Base-by-base conservation (phyloP, 441 rosid species). In the Aleurites moluccanus region DNA sequence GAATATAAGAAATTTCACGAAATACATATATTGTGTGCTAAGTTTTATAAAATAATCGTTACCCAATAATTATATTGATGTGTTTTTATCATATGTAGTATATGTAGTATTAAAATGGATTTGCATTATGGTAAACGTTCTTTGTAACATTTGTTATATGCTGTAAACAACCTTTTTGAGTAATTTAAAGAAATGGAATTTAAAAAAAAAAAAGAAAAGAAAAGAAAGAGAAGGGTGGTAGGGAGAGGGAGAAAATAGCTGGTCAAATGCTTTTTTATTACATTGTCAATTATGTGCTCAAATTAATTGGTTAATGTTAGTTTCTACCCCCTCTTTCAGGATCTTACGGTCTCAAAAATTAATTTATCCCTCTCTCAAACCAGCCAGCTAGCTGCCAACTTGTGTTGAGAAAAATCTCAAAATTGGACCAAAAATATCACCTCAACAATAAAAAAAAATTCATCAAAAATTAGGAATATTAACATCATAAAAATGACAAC, bases 211-310 rank as follows among this genome's bases (percentile, higher is more conserved):
- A 1, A 28, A 4, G 52, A 42, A 45, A 45, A 45, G 3, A n/a
- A 28, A 33, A 35, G 16, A 52, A 16, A 27, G 27, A 21, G 60
- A 38, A 38, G 40, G 40, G 9, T 6, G 40, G 40, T 6, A 38
- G 6, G 8, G 7, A 30, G 2, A 38, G 40, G 40, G 21, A 18
- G 7, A 15, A 57, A 38, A 1, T 16, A 11, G n/a, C 55, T 63
- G 70, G 77, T 74, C 65, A 74, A 53, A 20, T 53, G 53, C 18
- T n/a, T 59, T 23, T 28, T 47, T 16, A 25, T 25, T 30, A 52
- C 18, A 69, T 42, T 57, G 40, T 45, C 11, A 61, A 23, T 42
- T 14, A 18, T n/a, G n/a, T n/a, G n/a, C n/a, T n/a, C n/a, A n/a
- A n/a, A n/a, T 67, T 67, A 23, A 44, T 47, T 44, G 14, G 45